Evolutionary conservation across 1,284 basidiomycete genomes (phyloP).

Genomic region (Anthracocystis walkeri): DNA sequence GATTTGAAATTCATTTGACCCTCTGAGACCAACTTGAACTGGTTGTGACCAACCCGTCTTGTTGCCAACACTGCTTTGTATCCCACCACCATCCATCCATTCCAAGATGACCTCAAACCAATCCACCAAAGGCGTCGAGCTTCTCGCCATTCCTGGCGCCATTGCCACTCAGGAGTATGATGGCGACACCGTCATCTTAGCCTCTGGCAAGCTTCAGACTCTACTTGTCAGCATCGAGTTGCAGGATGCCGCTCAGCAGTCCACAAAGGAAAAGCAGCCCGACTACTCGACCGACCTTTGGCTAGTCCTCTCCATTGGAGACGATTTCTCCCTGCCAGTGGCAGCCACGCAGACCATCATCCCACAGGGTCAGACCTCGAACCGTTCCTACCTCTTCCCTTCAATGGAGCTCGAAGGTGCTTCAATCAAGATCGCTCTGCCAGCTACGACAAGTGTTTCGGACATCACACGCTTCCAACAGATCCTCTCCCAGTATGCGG

Average conservation of each 20-base stretch:
- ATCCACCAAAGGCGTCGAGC: constrained; percentile 39
- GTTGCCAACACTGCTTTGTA: no score
- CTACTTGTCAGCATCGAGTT: constrained; percentile 54
- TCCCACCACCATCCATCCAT: neutral
- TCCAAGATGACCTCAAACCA: constrained; percentile 23
- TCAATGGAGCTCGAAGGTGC: constrained; percentile 52
- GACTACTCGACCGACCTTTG: constrained; percentile 52
- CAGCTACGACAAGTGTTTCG: constrained; percentile 16
- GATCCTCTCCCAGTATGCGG: constrained; percentile 57
- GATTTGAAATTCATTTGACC: neutral
- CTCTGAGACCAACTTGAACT: neutral
- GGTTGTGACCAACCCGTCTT: neutral
- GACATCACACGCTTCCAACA: constrained; percentile 46
- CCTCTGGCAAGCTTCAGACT: constrained; percentile 35
- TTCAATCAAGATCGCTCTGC: constrained; percentile 47
- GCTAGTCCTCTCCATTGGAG: constrained; percentile 52
- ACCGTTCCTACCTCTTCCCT: constrained; percentile 45
- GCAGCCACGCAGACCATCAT: constrained; percentile 45
- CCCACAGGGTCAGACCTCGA: constrained; percentile 24
- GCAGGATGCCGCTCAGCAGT: constrained; percentile 15
- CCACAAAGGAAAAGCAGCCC: constrained; percentile 5
- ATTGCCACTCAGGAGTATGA: constrained; percentile 51
- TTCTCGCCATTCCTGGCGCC: constrained; percentile 38
- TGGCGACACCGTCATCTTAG: constrained; percentile 46
- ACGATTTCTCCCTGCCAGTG: constrained; percentile 47